Evolutionary conservation across 2,329 filamentous ascomycete genomes (phyloP).

Genomic region (Phialophora verrucosa): DNA sequence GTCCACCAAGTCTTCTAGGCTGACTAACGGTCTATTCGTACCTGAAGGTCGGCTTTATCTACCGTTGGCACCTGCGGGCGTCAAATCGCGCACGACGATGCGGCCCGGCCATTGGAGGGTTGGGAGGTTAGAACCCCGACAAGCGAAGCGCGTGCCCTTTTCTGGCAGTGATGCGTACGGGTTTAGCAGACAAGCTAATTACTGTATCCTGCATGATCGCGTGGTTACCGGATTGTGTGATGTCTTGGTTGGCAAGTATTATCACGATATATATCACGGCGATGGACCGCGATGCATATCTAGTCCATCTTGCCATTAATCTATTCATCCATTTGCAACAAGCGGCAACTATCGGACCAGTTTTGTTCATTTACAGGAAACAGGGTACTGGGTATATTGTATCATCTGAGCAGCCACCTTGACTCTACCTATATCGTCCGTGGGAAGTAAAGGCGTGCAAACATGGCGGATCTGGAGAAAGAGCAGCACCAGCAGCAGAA

Average conservation of each 20-base stretch:
- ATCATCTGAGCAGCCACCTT: not conserved
- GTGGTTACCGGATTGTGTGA: too few species aligned
- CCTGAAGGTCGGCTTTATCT: not conserved
- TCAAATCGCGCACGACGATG: conserved; percentile 1
- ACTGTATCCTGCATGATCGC: too few species aligned
- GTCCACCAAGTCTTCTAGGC: not conserved
- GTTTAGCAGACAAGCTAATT: not conserved
- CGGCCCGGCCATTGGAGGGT: not conserved
- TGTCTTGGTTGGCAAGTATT: not conserved
- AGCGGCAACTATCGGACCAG: too few species aligned
- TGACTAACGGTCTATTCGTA: conserved; percentile 8
- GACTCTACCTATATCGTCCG: not conserved
- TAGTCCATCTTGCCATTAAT: too few species aligned
- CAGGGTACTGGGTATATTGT: not conserved
- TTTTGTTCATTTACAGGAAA: too few species aligned
- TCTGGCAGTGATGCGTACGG: conserved; percentile 4
- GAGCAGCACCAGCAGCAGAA: conserved; percentile 7
- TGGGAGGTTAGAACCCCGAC: not conserved
- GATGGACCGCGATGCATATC: not conserved
- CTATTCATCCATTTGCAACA: too few species aligned
- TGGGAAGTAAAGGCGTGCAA: not conserved
- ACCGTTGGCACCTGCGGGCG: too few species aligned
- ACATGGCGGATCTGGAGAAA: conserved; percentile 2
- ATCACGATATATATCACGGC: conserved; percentile 5
- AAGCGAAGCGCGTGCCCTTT: too few species aligned